Percentiles rank a stretch among this genome's conserved stretches.
Evolutionary conservation across 768 basidiomycete species (phyloP).

Genomic region (Fibroporia radiculosa): DNA sequence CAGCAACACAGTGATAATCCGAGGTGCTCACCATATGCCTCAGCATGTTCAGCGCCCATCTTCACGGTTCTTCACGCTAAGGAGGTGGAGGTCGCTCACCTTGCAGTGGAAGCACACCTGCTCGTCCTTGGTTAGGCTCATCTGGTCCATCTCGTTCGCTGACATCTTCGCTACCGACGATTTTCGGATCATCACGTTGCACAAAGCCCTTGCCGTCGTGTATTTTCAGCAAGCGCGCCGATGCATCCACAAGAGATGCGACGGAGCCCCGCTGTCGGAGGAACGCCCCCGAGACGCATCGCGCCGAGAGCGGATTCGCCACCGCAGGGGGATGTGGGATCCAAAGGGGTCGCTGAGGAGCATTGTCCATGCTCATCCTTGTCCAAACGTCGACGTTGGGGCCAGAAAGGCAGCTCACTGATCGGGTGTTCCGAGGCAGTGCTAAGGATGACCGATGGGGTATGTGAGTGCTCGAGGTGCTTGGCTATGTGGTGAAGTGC

Average conservation of each 20-base stretch:
- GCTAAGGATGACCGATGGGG: not conserved
- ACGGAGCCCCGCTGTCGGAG: not conserved
- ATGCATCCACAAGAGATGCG: not conserved
- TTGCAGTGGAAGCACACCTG: constrained; percentile 86
- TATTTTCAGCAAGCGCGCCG: constrained; percentile 10
- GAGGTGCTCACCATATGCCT: constrained; percentile 56
- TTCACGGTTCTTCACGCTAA: constrained; percentile 51
- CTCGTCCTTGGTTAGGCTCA: constrained; percentile 81
- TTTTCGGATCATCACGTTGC: not conserved
- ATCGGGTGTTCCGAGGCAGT: not conserved
- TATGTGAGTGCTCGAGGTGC: not conserved
- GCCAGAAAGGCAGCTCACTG: constrained; percentile 28
- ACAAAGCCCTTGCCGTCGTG: constrained; percentile 9
- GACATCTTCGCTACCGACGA: constrained; percentile 34
- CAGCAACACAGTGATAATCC: not conserved
- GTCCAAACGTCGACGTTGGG: constrained; percentile 45
- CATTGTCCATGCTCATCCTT: not conserved
- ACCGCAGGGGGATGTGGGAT: constrained; percentile 7
- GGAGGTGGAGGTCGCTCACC: constrained; percentile 70
- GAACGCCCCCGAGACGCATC: not conserved
- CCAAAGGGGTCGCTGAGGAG: constrained; percentile 15
- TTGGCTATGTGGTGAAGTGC: not conserved
- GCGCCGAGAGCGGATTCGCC: not conserved
- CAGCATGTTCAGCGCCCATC: constrained; percentile 67
- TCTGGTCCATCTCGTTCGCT: constrained; percentile 72